Conservation (phyloP, 805 yeast species). For the Candida maesae region DNA sequence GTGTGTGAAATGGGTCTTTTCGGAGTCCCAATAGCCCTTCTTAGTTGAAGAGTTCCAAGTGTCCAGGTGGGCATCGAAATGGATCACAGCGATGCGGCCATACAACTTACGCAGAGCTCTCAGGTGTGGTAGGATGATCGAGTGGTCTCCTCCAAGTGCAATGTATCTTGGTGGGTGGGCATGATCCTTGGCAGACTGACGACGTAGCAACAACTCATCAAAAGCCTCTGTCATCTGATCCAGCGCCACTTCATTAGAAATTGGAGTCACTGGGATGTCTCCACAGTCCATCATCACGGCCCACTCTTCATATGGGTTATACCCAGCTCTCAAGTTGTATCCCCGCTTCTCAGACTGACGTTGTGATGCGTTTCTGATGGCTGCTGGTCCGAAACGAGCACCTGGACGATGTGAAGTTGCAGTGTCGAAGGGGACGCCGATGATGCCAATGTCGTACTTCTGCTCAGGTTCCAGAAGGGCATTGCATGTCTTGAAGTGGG, state of each 20-base stretch:
- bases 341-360: slow-evolving; percentile 66
- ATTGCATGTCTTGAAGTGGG: neutral
- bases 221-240: slow-evolving; percentile 54
- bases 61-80: slow-evolving; percentile 84
- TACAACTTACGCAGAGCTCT: slow-evolving; percentile 55
- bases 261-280: slow-evolving; percentile 62
- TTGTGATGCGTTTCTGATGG: slow-evolving; percentile 61
- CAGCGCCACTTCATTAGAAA: slow-evolving; percentile 59
- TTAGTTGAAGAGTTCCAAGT: slow-evolving; percentile 73
- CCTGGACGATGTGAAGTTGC: slow-evolving; percentile 78
- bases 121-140: slow-evolving; percentile 65
- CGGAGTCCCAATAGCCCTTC: slow-evolving; percentile 46
- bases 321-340: slow-evolving; percentile 59
- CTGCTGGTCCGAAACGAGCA: slow-evolving; percentile 79
- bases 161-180: slow-evolving; percentile 53
- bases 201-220: slow-evolving; percentile 45
- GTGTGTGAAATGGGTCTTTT: slow-evolving; percentile 57
- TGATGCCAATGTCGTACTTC: slow-evolving; percentile 38
- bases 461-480: slow-evolving; percentile 1
- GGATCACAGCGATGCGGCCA: slow-evolving; percentile 69
- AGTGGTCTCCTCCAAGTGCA: slow-evolving; percentile 80
- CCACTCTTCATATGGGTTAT: slow-evolving; percentile 53
- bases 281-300: slow-evolving; percentile 58
- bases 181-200: slow-evolving; percentile 28
- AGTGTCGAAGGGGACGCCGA: slow-evolving; percentile 84